Evolutionary conservation across 176 grass and related monocot genomes (phyloP).

Genomic region (Chrysopogon serrulatus): DNA sequence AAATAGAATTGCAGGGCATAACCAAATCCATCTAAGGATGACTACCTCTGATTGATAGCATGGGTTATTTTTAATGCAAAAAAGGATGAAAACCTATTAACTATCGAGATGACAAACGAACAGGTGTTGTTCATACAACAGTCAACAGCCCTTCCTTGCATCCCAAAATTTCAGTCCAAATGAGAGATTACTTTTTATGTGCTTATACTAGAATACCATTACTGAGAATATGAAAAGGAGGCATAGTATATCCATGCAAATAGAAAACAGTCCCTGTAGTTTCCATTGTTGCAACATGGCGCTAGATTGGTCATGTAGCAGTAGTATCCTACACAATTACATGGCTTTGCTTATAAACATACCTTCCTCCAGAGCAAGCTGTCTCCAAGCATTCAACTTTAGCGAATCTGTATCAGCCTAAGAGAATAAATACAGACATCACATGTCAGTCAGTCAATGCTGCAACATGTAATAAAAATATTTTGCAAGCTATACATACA

Average conservation of each 20-base stretch:
- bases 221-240: slow-evolving; percentile 4
- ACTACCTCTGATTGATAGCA: neutral
- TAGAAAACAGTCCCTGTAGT: neutral
- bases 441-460: neutral
- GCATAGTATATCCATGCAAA: neutral
- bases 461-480: neutral
- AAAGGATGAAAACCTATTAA: neutral
- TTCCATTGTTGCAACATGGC: neutral
- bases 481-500: neutral
- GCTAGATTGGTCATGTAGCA: neutral
- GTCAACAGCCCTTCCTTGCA: neutral
- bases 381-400: slow-evolving; percentile 92
- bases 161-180: neutral
- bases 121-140: neutral
- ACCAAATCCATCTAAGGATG: neutral
- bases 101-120: neutral
- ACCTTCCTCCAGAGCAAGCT: slow-evolving; percentile 98
- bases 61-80: neutral
- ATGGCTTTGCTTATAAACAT: neutral
- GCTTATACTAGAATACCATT: neutral
- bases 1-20: neutral
- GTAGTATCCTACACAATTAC: neutral
- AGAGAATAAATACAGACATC: neutral
- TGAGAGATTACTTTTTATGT: neutral
- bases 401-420: slow-evolving; percentile 73